Conservation (phyloP, 148 eudicot genomes). For the Gaultheria prostrata region DNA sequence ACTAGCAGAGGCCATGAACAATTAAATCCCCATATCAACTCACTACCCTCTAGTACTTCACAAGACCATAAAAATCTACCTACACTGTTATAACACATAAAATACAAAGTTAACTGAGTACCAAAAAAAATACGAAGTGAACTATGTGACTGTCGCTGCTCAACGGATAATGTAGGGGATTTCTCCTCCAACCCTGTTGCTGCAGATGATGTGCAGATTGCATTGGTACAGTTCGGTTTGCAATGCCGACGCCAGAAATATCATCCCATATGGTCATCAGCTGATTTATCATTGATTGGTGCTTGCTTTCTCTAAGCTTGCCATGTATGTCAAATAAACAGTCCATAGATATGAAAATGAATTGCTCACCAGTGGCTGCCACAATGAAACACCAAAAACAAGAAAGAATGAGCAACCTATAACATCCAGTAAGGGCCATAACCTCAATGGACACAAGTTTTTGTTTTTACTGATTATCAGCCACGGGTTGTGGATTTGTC, state of each 20-base stretch:
- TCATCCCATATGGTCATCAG: not conserved
- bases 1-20: not conserved
- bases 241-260: not conserved
- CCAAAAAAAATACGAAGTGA: not conserved
- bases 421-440: not conserved
- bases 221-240: not conserved
- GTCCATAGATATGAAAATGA: conserved; percentile 87
- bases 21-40: not conserved
- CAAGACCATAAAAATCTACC: not conserved
- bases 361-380: conserved; percentile 86
- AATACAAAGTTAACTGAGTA: no score
- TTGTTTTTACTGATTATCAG: not conserved
- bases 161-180: not conserved
- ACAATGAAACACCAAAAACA: conserved; percentile 9
- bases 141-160: not conserved
- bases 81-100: not conserved
- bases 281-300: conserved; percentile 1
- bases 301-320: conserved; percentile 64
- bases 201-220: not conserved
- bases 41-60: not conserved
- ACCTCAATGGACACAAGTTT: not conserved
- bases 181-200: not conserved
- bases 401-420: not conserved
- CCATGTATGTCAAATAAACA: conserved; percentile 85
- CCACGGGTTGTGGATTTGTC: not conserved